Evolutionary conservation across 805 yeast species (phyloP), one percentile per base, ranked within the genome.

Genomic region (Saccharomycopsis javanensis): DNA sequence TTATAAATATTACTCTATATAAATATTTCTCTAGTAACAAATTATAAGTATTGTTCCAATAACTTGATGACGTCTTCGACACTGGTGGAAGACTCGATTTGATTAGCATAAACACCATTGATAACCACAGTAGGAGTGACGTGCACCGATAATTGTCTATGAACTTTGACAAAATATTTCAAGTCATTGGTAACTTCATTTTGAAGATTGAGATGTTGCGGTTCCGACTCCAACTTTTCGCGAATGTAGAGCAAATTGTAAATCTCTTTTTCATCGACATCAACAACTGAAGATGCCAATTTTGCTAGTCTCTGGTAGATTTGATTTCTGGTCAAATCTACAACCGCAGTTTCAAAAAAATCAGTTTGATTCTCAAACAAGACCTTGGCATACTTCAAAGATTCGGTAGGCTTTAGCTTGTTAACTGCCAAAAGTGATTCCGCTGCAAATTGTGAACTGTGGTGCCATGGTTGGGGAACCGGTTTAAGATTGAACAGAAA

Each of bases 391-490:
- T 82, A 79, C 38, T 78, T 72, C 78, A 88, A 79, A 67, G 85
- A 81, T 61, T 72, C 68, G 1, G 66, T 68, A 0, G 87, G 85
- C 15, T 71, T 74, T n/a, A 72, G 60, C 53, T 78, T 72, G n/a
- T 86, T 86, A 31, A 84, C 82, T 0, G 84, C 90, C 27, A 89
- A 68, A 0, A 86, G 76, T 46, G 86, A 85, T 66, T 89, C 96
- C 67, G 85, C 85, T 42, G 82, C 72, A 37, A 80, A 69, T 4
- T 80, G 77, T 1, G 92, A 83, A 57, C 82, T 80, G 8, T 59
- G 58, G 68, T 89, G 96, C 96, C 96, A 89, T 62, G 95, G 94
- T 72, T 89, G 96, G n/a, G 86, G 75, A 45, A 84, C 89, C 65
- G 87, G 85, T 60, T 82, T 77, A 68, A 85, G 80, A 10, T 82